phyloP scores from a whole-genome alignment of 495 filamentous ascomycete species.

The Hypoxylon perforatum region DNA sequence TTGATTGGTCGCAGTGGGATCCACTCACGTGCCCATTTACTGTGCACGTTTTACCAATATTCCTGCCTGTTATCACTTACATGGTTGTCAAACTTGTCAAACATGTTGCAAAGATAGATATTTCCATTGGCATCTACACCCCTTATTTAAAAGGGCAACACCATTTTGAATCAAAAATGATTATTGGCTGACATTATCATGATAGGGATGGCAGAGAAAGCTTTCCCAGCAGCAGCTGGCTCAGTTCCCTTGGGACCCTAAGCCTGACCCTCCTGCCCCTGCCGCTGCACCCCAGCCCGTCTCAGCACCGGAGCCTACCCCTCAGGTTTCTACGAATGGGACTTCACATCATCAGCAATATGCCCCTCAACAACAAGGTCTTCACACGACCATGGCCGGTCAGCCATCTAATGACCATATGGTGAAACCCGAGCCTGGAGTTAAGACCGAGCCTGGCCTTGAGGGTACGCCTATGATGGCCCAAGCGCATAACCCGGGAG shows the following conservation, averaged over 20 bases:
- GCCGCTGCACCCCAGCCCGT: constrained; percentile 43
- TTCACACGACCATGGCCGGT: constrained; percentile 53
- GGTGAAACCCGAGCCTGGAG: constrained; percentile 76
- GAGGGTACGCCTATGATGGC: constrained; percentile 37
- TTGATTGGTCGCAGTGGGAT: constrained; percentile 33
- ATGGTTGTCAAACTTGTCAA: constrained; percentile 16
- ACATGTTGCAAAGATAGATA: constrained; percentile 10
- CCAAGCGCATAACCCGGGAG: constrained; percentile 63
- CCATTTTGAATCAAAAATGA: constrained; percentile 1
- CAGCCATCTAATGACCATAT: constrained; percentile 56
- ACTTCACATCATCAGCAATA: constrained; percentile 51
- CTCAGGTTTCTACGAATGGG: constrained; percentile 39
- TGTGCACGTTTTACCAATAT: constrained; percentile 34
- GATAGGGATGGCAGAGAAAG: constrained; percentile 91
- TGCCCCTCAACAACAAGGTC: constrained; percentile 47
- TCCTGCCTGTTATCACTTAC: constrained; percentile 1
- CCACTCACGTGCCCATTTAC: constrained; percentile 50
- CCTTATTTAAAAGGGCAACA: neutral
- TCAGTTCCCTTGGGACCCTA: constrained; percentile 95
- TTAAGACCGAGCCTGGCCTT: constrained; percentile 52
- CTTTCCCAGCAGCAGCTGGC: constrained; percentile 84
- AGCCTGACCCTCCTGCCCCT: constrained; percentile 62
- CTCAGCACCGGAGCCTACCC: constrained; percentile 47
- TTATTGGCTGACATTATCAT: constrained; percentile 39
- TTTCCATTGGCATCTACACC: neutral